These are phyloP conservation scores for Stramenopiles sp. DNA, from an alignment of 352 stramenopile species.

Conservation along the genomic window DNA sequence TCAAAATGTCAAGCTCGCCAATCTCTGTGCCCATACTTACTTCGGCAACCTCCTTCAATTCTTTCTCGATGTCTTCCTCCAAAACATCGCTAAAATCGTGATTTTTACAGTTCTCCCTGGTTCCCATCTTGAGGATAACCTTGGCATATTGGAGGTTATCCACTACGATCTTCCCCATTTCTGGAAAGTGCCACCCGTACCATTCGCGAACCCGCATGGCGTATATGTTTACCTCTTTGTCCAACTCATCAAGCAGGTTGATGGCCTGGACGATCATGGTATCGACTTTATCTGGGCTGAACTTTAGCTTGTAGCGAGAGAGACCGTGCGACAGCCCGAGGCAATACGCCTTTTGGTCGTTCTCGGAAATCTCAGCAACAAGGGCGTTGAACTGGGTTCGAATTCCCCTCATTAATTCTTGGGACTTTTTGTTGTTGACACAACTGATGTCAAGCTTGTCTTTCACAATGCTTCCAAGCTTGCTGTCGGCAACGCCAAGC, in stretches of 20 bases:
- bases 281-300: slow-evolving; percentile 97
- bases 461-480: slow-evolving; percentile 84
- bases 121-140: slow-evolving; percentile 71
- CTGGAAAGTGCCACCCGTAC: slow-evolving; percentile 89
- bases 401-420: slow-evolving; percentile 90
- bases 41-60: slow-evolving; percentile 90
- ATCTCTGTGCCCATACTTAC: slow-evolving; percentile 99
- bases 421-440: slow-evolving; percentile 66
- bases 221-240: slow-evolving; percentile 99
- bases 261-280: slow-evolving; percentile 99
- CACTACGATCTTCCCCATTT: slow-evolving; percentile 90
- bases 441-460: slow-evolving; percentile 85
- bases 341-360: slow-evolving; percentile 85
- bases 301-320: slow-evolving; percentile 99
- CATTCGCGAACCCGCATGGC: slow-evolving; percentile 99
- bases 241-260: slow-evolving; percentile 94
- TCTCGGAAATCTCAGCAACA: slow-evolving; percentile 65
- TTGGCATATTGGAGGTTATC: slow-evolving; percentile 98
- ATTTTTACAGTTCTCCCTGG: slow-evolving; percentile 69
- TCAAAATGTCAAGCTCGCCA: slow-evolving; percentile 88
- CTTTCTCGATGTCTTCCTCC: slow-evolving; percentile 66
- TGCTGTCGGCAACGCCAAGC: slow-evolving; percentile 89
- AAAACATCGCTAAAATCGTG: slow-evolving; percentile 68
- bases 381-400: slow-evolving; percentile 80
- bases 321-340: slow-evolving; percentile 94